phyloP scores from a whole-genome alignment of 495 filamentous ascomycete genomes.

The Evansstolkia leycettana region DNA sequence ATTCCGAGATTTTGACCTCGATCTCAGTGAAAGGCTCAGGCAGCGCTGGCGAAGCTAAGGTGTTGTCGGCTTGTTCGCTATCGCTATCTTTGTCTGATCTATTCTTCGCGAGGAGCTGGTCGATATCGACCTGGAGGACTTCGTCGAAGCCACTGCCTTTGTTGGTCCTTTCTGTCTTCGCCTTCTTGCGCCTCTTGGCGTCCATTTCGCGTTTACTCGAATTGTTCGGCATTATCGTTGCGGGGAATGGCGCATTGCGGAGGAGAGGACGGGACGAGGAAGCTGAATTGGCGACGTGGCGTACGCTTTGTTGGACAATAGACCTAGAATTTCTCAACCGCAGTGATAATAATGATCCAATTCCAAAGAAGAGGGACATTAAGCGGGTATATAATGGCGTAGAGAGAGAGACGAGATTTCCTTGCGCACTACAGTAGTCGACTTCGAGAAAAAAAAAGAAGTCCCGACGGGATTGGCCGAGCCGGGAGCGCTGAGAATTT shows the following conservation, averaged over 20 bases:
- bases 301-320: too few species aligned
- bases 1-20: slow-evolving; percentile 58
- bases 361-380: background rate
- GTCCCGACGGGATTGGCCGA: slow-evolving; percentile 8
- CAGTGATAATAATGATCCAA: slow-evolving; percentile 4
- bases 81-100: slow-evolving; percentile 17
- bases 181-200: slow-evolving; percentile 43
- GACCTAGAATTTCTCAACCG: too few species aligned
- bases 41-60: slow-evolving; percentile 21
- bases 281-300: background rate
- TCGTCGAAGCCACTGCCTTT: slow-evolving; percentile 46
- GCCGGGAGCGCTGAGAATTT: slow-evolving; percentile 12
- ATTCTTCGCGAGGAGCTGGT: slow-evolving; percentile 45
- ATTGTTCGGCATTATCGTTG: slow-evolving; percentile 17
- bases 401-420: too few species aligned
- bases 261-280: slow-evolving; percentile 4
- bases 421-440: too few species aligned
- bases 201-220: slow-evolving; percentile 15
- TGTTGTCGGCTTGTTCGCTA: slow-evolving; percentile 9
- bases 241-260: slow-evolving; percentile 10
- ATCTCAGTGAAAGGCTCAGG: slow-evolving; percentile 65
- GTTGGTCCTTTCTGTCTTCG: slow-evolving; percentile 28
- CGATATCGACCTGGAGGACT: slow-evolving; percentile 60
- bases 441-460: too few species aligned
- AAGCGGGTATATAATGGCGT: too few species aligned